Evolutionary conservation across 2,329 filamentous ascomycete species (phyloP).

Genomic region (Aspergillus puulaauensis): DNA sequence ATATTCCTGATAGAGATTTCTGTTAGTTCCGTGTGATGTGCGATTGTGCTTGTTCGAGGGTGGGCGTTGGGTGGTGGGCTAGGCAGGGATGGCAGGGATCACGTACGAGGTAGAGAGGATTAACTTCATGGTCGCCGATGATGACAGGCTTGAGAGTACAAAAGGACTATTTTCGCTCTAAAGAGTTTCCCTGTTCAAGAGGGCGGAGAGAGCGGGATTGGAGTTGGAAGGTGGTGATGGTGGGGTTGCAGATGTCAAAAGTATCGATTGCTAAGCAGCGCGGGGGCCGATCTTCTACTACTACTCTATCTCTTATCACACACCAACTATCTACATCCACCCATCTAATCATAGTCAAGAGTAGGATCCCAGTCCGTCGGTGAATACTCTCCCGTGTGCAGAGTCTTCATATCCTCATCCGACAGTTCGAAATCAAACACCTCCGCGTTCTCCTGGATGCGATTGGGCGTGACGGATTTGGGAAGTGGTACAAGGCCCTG

Average conservation of each 20-base stretch:
- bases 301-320: not conserved
- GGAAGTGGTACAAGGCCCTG: slow-evolving; percentile 64
- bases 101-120: slow-evolving; percentile 82
- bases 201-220: not conserved
- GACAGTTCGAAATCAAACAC: slow-evolving; percentile 63
- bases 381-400: slow-evolving; percentile 58
- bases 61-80: not conserved
- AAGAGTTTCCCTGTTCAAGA: not conserved
- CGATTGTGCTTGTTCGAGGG: not conserved
- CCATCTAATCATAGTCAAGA: slow-evolving; percentile 29
- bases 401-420: slow-evolving; percentile 55
- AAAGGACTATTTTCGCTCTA: not conserved
- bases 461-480: slow-evolving; percentile 58
- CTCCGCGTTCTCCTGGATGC: slow-evolving; percentile 61
- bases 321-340: not conserved
- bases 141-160: not conserved
- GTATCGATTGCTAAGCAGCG: slow-evolving; percentile 29
- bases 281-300: slow-evolving; percentile 15
- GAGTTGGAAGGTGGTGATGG: not conserved
- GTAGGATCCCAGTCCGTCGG: slow-evolving; percentile 61
- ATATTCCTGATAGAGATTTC: slow-evolving; percentile 64
- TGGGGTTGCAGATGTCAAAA: slow-evolving; percentile 5
- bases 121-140: slow-evolving; percentile 65
- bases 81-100: not conserved
- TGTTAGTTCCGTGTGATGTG: not conserved